These are phyloP conservation scores for Solanum okadae DNA, from an alignment of 257 asterid genomes.

Conservation along the genomic window DNA sequence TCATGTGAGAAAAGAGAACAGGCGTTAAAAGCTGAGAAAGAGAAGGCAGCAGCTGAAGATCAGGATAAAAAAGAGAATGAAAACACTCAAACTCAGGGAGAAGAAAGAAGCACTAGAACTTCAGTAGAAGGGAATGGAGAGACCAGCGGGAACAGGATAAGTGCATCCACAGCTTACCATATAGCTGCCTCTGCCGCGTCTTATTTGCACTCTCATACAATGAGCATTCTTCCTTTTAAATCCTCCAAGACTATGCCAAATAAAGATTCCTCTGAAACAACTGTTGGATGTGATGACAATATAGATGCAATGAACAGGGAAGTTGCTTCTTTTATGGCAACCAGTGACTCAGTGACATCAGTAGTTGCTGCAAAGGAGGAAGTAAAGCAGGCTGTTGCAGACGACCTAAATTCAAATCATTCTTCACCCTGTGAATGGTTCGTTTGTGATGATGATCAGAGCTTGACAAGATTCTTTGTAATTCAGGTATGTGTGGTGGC, in stretches of 20 bases:
- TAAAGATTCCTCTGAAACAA: constrained; percentile 12
- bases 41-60: constrained; percentile 32
- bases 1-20: constrained; percentile 80
- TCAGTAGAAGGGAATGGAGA: constrained; percentile 8
- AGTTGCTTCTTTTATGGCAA: constrained; percentile 65
- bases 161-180: constrained; percentile 65
- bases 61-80: constrained; percentile 11
- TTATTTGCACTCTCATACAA: constrained; percentile 77
- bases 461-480: constrained; percentile 70
- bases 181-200: constrained; percentile 97
- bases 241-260: constrained; percentile 23
- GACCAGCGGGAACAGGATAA: constrained; percentile 21
- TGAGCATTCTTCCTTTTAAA: constrained; percentile 53
- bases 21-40: constrained; percentile 40
- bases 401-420: constrained; percentile 61
- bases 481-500: constrained; percentile 50
- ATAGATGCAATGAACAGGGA: constrained; percentile 30
- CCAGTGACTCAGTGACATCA: constrained; percentile 83
- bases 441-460: constrained; percentile 76
- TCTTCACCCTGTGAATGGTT: constrained; percentile 97
- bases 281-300: constrained; percentile 1
- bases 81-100: constrained; percentile 10
- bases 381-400: constrained; percentile 96
- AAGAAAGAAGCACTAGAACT: constrained; percentile 12
- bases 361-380: constrained; percentile 98